Base-by-base conservation (phyloP, 148 eudicot species). In the Polygonum aviculare region DNA sequence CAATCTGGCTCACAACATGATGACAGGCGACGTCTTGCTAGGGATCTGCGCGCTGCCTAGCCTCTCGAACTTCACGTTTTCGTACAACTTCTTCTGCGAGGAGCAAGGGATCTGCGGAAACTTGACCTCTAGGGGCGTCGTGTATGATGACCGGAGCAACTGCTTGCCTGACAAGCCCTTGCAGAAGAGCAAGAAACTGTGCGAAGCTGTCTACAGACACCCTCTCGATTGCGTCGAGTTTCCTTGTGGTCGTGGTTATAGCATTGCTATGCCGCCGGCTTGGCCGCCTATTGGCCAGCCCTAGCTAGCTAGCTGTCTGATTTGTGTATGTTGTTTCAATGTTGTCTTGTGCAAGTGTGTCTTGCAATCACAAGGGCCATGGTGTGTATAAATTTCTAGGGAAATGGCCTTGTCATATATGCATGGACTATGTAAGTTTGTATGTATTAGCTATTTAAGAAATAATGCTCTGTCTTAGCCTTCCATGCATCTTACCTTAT, bases 31-130 rank as follows among this genome's bases (percentile, higher is more conserved):
- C 16, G 88, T 91, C 60, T 84, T 83, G 0, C 81, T 52, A 40
- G 93, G 91, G n/a, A 40, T 91, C 7, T 91, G 96, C 74, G 78
- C 54, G 7, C 59, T 91, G 83, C 91, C 96, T 18, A 87, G 69
- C 47, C 72, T 91, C 82, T 16, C 69, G 0, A 91, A 91, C 35
- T 86, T 91, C 50, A 87, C 93, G 0, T 77, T 83, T 33, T 83
- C 96, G 40, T 84, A 89, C 35, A 91, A 91, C 81, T 91, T 76
- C 40, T 91, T 91, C 84, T 89, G 81, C 26, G 96, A 86, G 81
- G 96, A 89, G 70, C 86, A 85, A 73, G 90, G 87, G 1, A 38
- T 81, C 31, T 91, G 93, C 76, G 47, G 77, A 33, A 86, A 87
- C 72, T 69, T 87, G 84, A 84, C 85, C 33, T 84, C 90, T 31